Base-by-base conservation (phyloP, 164 flowering plant species). In the Tinospora cordifolia region DNA sequence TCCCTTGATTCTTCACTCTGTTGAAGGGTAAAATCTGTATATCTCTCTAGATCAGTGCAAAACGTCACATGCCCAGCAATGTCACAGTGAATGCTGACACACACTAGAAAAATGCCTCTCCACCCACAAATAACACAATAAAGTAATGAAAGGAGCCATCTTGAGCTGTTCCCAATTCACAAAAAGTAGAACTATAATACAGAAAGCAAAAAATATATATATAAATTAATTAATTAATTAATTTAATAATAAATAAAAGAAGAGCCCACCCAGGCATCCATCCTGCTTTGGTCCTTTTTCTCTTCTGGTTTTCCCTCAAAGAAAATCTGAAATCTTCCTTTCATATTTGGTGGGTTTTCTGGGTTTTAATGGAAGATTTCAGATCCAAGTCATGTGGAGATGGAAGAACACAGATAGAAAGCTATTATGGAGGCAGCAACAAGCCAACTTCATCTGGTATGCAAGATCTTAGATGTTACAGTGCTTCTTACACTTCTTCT, bases 361-460 rank as follows among this genome's bases (percentile, higher is more conserved):
- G 26, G 41, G 17, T 38, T 72, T 67, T 59, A 38, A 86, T 88
- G 90, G 92, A 79, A 9, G 87, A 86, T 51, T 80, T 66, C 75
- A 76, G 87, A 81, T 82, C 88, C 51, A 81, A 77, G 60, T 81
- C 89, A 22, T 84, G 74, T 66, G 79, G 76, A 0, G 75, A 76
- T 70, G 80, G 75, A 5, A 69, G 74, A 70, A 78, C 75, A 81
- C 83, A 86, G 79, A 79, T 78, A 13, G 75, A 72, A 68, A 59
- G 41, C 19, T 78, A 78, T 26, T 21, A 63, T 63, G 78, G 73
- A 25, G 67, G 58, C 54, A 47, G 19, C 54, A 46, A 59, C 0
- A 39, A 46, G n/a, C 71, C 79, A 8, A 41, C 65, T 25, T 41
- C 69, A 8, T 51, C 71, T 67, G 76, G 74, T n/a, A n/a, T 69